Evolutionary conservation across 805 yeast genomes (phyloP).

Genomic region (Helenozyma baotianmanensis): DNA sequence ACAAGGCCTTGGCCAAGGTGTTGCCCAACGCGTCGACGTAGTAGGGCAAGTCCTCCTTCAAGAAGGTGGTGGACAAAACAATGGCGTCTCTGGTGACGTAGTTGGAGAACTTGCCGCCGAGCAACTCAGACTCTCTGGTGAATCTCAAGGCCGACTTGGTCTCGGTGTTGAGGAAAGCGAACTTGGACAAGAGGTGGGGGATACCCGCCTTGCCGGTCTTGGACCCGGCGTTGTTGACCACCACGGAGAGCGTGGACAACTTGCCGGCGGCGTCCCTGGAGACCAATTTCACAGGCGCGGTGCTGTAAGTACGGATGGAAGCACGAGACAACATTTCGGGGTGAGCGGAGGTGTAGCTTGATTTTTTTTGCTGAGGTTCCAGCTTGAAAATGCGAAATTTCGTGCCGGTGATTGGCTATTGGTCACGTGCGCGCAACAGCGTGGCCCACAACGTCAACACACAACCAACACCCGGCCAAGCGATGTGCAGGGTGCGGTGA

Average conservation of each 20-base stretch:
- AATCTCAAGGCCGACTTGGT: conserved; percentile 85
- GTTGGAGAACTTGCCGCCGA: conserved; percentile 78
- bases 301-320: conserved; percentile 39
- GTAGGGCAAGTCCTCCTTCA: conserved; percentile 86
- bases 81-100: conserved; percentile 79
- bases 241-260: conserved; percentile 72
- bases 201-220: conserved; percentile 72
- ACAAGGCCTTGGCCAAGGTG: conserved; percentile 63
- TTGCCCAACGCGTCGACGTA: conserved; percentile 82
- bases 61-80: conserved; percentile 73
- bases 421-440: conserved; percentile 14
- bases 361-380: conserved; percentile 1
- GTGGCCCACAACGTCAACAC: too few relatives aligned
- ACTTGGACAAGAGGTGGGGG: conserved; percentile 80
- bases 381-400: conserved; percentile 12
- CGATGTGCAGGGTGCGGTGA: too few relatives aligned
- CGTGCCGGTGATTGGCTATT: conserved; percentile 19
- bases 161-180: conserved; percentile 76
- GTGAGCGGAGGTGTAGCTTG: conserved; percentile 1
- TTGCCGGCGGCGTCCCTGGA: conserved; percentile 60
- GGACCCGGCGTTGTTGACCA: conserved; percentile 80
- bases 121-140: conserved; percentile 89
- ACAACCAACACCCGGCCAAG: too few relatives aligned
- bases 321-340: conserved; percentile 37
- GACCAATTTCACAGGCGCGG: conserved; percentile 43